Evolutionary conservation across 805 yeast genomes (phyloP).

Genomic region (Candida awuae): DNA sequence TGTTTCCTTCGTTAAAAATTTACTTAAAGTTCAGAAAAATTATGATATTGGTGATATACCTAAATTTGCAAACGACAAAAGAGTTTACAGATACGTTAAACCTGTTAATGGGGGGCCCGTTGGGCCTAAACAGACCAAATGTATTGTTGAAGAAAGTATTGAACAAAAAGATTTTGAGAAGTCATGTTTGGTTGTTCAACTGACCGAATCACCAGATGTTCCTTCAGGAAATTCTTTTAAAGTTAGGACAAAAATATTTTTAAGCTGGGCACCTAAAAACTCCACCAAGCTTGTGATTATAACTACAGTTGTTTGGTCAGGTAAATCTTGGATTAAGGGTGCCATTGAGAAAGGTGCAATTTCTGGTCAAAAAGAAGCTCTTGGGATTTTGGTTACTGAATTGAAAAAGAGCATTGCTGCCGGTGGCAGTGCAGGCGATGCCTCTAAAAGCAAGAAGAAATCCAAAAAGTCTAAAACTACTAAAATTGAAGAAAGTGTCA

Average conservation of each 20-base stretch:
- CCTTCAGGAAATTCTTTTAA: constrained; percentile 67
- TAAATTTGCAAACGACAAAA: constrained; percentile 27
- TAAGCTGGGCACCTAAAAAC: constrained; percentile 58
- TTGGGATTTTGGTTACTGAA: constrained; percentile 40
- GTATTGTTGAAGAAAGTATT: constrained; percentile 53
- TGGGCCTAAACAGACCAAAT: constrained; percentile 70
- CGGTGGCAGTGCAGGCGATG: constrained; percentile 21
- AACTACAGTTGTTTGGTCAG: constrained; percentile 60
- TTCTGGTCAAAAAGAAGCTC: constrained; percentile 61
- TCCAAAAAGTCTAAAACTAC: constrained; percentile 3
- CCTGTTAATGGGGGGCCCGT: constrained; percentile 60
- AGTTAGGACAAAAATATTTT: constrained; percentile 47
- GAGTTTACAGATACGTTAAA: constrained; percentile 52
- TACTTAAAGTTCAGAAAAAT: constrained; percentile 57
- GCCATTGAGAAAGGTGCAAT: constrained; percentile 70
- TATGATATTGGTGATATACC: constrained; percentile 47
- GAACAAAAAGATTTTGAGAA: constrained; percentile 43
- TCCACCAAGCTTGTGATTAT: constrained; percentile 44
- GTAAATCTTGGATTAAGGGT: constrained; percentile 69
- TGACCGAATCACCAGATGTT: constrained; percentile 71
- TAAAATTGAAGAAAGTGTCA: constrained; percentile 10
- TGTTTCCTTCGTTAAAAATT: constrained; percentile 33
- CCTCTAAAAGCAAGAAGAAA: constrained; percentile 16
- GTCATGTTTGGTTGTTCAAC: constrained; percentile 43
- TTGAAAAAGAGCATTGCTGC: constrained; percentile 32